Conservation (phyloP, 495 filamentous ascomycete species). For the Podospora fimiseda region DNA sequence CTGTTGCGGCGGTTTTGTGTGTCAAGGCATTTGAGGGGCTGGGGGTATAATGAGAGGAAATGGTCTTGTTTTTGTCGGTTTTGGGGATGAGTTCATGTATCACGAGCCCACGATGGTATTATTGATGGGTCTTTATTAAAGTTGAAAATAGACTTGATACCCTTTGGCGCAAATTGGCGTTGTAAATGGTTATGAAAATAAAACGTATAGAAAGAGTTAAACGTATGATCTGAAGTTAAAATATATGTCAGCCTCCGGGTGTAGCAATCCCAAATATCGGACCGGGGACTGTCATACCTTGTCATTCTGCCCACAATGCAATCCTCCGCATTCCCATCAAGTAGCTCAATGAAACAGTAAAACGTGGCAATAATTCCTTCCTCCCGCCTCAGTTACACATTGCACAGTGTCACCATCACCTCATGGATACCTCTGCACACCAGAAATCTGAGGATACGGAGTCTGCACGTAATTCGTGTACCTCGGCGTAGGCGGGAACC, state of each 20-base stretch:
- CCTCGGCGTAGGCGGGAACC: slow-evolving; percentile 12
- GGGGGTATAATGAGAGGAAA: background rate
- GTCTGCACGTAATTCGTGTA: slow-evolving; percentile 8
- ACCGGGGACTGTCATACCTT: background rate
- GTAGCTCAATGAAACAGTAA: background rate
- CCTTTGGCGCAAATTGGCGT: too few species aligned
- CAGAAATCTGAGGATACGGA: slow-evolving; percentile 3
- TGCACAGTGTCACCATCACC: background rate
- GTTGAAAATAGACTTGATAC: too few species aligned
- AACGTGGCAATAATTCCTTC: background rate
- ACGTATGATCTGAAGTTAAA: too few species aligned
- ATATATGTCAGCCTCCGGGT: too few species aligned
- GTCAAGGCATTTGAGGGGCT: background rate
- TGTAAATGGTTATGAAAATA: too few species aligned
- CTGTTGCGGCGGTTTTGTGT: slow-evolving; percentile 1
- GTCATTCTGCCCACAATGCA: too few species aligned
- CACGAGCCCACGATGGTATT: too few species aligned
- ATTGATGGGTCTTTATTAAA: too few species aligned
- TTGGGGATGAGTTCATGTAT: background rate
- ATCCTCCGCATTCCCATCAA: too few species aligned
- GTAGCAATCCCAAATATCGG: too few species aligned
- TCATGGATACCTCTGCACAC: slow-evolving; percentile 11
- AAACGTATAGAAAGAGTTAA: too few species aligned
- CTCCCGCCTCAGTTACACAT: too few species aligned
- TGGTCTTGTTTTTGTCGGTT: background rate